Conservation (phyloP, 352 stramenopile genomes). For the Phytophthora boehmeriae region DNA sequence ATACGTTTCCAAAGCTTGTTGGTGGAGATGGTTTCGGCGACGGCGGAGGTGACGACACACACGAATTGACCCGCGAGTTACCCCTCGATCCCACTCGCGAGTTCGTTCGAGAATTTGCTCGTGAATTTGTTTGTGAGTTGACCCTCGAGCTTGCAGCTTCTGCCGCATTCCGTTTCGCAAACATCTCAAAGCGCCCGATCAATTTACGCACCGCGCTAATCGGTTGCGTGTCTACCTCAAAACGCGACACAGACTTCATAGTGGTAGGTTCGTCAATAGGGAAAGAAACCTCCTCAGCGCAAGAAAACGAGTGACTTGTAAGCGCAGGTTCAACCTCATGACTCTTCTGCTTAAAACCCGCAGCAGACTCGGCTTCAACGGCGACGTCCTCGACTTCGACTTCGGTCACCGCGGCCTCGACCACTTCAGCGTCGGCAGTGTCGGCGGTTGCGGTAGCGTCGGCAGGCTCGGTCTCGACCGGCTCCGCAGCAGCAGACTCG, state of each 20-base stretch:
- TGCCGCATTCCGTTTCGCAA: conserved; percentile 24
- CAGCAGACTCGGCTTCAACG: background rate
- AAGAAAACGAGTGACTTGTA: too few species aligned
- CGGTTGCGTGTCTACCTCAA: conserved; percentile 30
- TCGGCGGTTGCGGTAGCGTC: too few species aligned
- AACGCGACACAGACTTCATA: conserved; percentile 2
- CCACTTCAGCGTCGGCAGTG: too few species aligned
- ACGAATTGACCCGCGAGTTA: background rate
- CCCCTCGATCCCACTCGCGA: background rate
- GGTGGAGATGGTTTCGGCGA: conserved; percentile 15
- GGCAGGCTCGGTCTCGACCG: too few species aligned
- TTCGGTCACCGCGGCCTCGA: too few species aligned
- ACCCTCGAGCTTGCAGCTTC: conserved; percentile 19
- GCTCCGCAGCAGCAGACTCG: too few species aligned
- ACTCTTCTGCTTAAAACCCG: too few species aligned
- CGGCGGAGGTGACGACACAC: conserved; percentile 8
- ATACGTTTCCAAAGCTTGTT: conserved; percentile 12
- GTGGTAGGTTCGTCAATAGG: too few species aligned
- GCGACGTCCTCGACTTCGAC: background rate
- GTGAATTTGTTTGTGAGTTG: background rate
- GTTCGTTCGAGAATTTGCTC: background rate
- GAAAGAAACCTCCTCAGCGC: too few species aligned
- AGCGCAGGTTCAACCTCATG: too few species aligned
- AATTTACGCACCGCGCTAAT: conserved; percentile 34
- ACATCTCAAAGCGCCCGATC: conserved; percentile 37